These are phyloP conservation scores for Pichia occidentalis DNA, from an alignment of 805 yeast genomes.

Conservation along the genomic window DNA sequence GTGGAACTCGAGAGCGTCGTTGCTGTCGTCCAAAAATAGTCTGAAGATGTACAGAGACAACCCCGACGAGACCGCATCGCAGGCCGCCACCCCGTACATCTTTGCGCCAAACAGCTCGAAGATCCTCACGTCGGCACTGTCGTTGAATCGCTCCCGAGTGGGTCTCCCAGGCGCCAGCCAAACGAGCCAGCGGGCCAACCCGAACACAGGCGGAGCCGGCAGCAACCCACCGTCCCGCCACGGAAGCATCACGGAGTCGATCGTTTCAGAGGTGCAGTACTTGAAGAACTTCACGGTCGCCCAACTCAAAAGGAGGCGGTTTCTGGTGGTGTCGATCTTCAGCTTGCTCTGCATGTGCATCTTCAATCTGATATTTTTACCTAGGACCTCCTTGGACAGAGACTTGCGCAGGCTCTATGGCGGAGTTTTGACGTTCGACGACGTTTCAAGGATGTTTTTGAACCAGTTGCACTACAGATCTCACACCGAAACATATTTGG, in stretches of 20 bases:
- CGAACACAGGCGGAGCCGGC: too few species aligned
- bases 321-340: constrained; percentile 22
- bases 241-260: constrained; percentile 21
- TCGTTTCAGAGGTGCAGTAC: constrained; percentile 23
- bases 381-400: constrained; percentile 75
- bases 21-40: constrained; percentile 1
- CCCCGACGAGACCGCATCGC: neutral
- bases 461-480: constrained; percentile 24
- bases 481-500: constrained; percentile 18
- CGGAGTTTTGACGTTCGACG: constrained; percentile 56
- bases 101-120: constrained; percentile 5
- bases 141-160: neutral
- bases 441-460: constrained; percentile 54
- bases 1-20: constrained; percentile 4
- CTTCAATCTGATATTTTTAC: constrained; percentile 67
- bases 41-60: constrained; percentile 6
- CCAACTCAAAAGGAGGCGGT: constrained; percentile 30
- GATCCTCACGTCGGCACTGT: neutral
- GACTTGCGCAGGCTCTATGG: constrained; percentile 75
- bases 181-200: neutral
- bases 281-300: constrained; percentile 24
- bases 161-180: too few species aligned
- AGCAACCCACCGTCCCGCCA: neutral
- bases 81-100: constrained; percentile 2
- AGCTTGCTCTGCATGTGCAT: constrained; percentile 45